Evolutionary conservation across 2,329 filamentous ascomycete species (phyloP).

Genomic region (Fusarium domesticum): DNA sequence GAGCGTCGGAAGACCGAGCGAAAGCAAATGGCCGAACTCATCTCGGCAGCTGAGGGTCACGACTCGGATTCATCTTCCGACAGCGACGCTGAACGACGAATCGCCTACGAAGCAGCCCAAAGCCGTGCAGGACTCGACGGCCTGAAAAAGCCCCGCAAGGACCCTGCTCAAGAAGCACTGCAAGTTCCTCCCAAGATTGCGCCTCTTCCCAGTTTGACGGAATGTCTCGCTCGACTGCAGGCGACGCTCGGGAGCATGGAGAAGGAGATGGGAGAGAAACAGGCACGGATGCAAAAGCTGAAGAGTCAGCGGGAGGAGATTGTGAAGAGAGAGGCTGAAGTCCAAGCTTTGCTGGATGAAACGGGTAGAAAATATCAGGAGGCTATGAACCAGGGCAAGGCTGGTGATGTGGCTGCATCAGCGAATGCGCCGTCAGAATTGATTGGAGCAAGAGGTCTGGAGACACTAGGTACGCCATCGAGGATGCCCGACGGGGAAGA

Average conservation of each 20-base stretch:
- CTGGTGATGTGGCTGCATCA: slow-evolving; percentile 12
- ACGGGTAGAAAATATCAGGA: slow-evolving; percentile 64
- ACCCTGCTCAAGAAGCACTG: slow-evolving; percentile 38
- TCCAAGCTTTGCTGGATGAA: slow-evolving; percentile 77
- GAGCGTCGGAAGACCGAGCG: slow-evolving; percentile 65
- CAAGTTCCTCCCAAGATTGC: slow-evolving; percentile 71
- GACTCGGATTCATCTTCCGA: slow-evolving; percentile 65
- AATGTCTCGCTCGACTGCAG: slow-evolving; percentile 63
- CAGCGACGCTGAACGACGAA: slow-evolving; percentile 66
- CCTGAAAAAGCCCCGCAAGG: slow-evolving; percentile 45
- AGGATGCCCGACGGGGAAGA: slow-evolving; percentile 26
- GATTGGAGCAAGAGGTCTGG: slow-evolving; percentile 34
- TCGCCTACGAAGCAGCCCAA: slow-evolving; percentile 84
- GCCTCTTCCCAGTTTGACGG: slow-evolving; percentile 70
- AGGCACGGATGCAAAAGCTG: slow-evolving; percentile 62
- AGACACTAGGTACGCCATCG: slow-evolving; percentile 34
- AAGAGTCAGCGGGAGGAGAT: slow-evolving; percentile 68
- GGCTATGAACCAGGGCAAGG: slow-evolving; percentile 36
- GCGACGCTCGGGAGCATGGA: slow-evolving; percentile 62
- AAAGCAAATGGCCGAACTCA: slow-evolving; percentile 78
- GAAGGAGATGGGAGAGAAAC: slow-evolving; percentile 56
- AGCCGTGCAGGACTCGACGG: slow-evolving; percentile 84
- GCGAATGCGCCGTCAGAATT: slow-evolving; percentile 21
- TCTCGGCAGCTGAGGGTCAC: slow-evolving; percentile 70
- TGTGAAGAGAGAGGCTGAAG: slow-evolving; percentile 67